Evolutionary conservation across 192 early-diverging fungal genomes (phyloP), one percentile per base, ranked within the genome.

Genomic region (Coemansia sp.): DNA sequence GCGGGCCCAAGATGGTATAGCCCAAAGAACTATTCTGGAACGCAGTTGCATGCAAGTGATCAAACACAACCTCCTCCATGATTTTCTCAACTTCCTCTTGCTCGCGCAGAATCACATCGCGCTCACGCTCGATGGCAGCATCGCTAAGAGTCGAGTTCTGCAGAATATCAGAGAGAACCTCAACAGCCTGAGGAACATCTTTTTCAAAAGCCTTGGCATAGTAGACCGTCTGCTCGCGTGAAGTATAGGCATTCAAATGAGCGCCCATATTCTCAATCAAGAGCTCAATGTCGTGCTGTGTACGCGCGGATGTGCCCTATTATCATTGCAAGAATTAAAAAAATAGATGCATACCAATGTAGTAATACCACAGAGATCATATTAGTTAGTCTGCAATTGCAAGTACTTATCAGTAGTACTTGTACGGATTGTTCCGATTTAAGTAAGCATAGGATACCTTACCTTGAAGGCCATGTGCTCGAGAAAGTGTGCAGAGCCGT

Each of bases 401-500:
- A 46, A 14, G 0, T 46, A 46, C 3, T 14, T 14, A 46, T 17
- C 11, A 14, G 39, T 14, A 46, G 39, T 14, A 14, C 14, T 14
- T 46, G 39, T 46, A 17, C 39, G 39, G 1, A 1, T 17, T 46
- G 9, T 0, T 46, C 39, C 14, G 17, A 9, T 17, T 46, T 17
- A 29, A 30, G 31, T 36, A 29, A 30, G 31, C 6, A 14, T 17
- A 17, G 11, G 17, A 4, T 14, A 14, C 8, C 58, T 58, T 68
- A 61, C 66, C 73, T 98, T 98, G 88, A 97, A 98, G 14, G 95
- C 92, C 95, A 98, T 98, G 82, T 98, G 96, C 79, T 98, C 96
- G 59, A 98, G 81, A 69, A 98, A 98, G 83, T 98, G 95, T 22
- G 96, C 96, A 31, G 93, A 88, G 29, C 96, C 96, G 67, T 98